These are phyloP conservation scores for Phlebopus sp. DNA, from an alignment of 1,284 basidiomycete species.

Conservation along the genomic window DNA sequence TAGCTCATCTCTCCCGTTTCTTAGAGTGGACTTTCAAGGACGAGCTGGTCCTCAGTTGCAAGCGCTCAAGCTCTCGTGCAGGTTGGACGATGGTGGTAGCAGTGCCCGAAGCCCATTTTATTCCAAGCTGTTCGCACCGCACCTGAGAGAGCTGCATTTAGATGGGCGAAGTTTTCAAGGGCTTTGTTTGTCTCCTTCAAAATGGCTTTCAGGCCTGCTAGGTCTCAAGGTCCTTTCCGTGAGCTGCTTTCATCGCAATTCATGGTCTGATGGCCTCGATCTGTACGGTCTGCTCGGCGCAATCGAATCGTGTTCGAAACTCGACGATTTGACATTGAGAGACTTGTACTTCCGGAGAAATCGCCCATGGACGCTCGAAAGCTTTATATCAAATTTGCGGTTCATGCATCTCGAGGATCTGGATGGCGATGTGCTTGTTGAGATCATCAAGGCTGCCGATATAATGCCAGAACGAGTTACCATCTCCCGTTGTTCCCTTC, in stretches of 20 bases:
- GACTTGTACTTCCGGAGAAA: conserved; percentile 1
- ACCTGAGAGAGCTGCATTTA: conserved; percentile 4
- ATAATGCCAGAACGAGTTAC: not conserved
- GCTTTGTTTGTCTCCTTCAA: conserved; percentile 1
- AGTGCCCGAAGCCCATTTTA: not conserved
- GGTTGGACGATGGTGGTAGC: conserved; percentile 1
- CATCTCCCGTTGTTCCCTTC: conserved; percentile 5
- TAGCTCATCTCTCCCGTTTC: conserved; percentile 7
- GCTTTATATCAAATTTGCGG: not conserved
- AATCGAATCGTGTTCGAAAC: not conserved
- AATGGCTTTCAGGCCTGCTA: not conserved
- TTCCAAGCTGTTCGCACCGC: conserved; percentile 4
- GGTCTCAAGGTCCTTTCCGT: not conserved
- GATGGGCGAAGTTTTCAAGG: conserved; percentile 6
- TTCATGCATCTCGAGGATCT: conserved; percentile 2
- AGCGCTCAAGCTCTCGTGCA: conserved; percentile 1
- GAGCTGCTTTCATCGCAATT: not conserved
- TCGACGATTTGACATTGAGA: not conserved
- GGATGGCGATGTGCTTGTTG: not conserved
- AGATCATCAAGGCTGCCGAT: conserved; percentile 1
- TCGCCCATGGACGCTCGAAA: conserved; percentile 1
- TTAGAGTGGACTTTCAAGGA: not conserved
- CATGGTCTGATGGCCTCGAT: not conserved
- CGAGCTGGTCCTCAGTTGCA: not conserved
- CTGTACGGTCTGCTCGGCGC: conserved; percentile 1